Conservation (phyloP, 2,329 filamentous ascomycete species). For the Chrysoporthe puriensis region DNA sequence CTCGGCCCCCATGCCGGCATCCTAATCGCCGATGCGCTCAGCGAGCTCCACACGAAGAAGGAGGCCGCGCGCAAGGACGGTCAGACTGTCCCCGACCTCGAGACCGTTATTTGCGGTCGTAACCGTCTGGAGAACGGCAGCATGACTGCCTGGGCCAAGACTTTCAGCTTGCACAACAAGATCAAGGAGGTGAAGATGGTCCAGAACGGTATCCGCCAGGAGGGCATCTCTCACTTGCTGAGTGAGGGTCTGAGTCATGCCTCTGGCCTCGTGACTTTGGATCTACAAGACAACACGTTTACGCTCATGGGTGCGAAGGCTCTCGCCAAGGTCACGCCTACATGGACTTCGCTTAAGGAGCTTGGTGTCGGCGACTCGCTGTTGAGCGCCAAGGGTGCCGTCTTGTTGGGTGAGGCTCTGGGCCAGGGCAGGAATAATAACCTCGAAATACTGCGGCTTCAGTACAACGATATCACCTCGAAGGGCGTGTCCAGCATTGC, state of each 20-base stretch:
- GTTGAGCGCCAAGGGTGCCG: slow-evolving; percentile 75
- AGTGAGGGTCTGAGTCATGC: slow-evolving; percentile 77
- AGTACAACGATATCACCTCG: slow-evolving; percentile 92
- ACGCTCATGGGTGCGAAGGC: slow-evolving; percentile 79
- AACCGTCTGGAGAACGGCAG: slow-evolving; percentile 95
- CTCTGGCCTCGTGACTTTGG: slow-evolving; percentile 71
- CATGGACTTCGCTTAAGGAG: slow-evolving; percentile 78
- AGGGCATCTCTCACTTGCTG: slow-evolving; percentile 84
- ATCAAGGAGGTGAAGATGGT: slow-evolving; percentile 94
- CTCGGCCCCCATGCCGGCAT: slow-evolving; percentile 90
- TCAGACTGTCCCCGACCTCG: slow-evolving; percentile 76
- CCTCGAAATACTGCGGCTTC: slow-evolving; percentile 79
- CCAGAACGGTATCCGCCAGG: slow-evolving; percentile 94
- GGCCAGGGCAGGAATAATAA: slow-evolving; percentile 75
- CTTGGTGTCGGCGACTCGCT: slow-evolving; percentile 89
- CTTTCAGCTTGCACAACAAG: slow-evolving; percentile 80
- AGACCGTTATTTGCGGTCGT: slow-evolving; percentile 96
- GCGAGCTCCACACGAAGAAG: slow-evolving; percentile 82
- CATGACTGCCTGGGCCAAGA: slow-evolving; percentile 92
- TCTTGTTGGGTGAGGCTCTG: slow-evolving; percentile 74
- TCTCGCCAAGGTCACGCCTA: slow-evolving; percentile 72
- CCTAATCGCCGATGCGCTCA: slow-evolving; percentile 85
- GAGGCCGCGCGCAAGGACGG: slow-evolving; percentile 73
- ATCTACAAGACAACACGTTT: slow-evolving; percentile 98
- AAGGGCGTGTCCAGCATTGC: slow-evolving; percentile 74